Evolutionary conservation across 2,329 filamentous ascomycete species (phyloP).

Genomic region (Fusarium bactridioides): DNA sequence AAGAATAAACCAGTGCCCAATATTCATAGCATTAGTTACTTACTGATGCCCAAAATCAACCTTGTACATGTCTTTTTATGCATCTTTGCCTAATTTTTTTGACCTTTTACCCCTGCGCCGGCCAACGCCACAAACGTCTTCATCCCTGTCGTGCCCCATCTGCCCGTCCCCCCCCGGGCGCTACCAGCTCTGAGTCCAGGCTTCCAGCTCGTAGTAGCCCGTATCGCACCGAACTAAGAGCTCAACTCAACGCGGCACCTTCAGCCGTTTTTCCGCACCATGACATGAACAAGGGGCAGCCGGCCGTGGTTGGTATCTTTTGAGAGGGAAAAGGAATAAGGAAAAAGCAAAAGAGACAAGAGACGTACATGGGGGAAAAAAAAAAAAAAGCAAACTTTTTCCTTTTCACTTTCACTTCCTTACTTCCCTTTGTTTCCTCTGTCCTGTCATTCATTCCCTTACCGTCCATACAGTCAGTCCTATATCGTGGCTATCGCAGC

Average conservation of each 20-base stretch:
- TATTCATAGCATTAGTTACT: not conserved
- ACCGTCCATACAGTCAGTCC: not conserved
- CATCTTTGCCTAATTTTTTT: slow-evolving; percentile 6
- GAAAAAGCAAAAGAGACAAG: not conserved
- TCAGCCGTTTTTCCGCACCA: slow-evolving; percentile 26
- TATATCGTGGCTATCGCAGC: not conserved
- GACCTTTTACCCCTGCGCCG: slow-evolving; percentile 18
- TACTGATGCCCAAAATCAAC: not conserved
- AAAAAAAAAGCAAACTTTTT: slow-evolving; percentile 8
- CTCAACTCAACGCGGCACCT: slow-evolving; percentile 33
- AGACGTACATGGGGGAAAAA: not conserved
- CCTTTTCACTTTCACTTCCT: slow-evolving; percentile 3
- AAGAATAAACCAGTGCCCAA: not conserved
- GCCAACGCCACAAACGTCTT: slow-evolving; percentile 28
- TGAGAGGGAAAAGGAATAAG: not conserved
- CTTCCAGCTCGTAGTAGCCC: slow-evolving; percentile 5
- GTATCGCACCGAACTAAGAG: slow-evolving; percentile 5
- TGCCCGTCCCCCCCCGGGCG: not conserved
- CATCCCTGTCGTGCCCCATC: slow-evolving; percentile 7
- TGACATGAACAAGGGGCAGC: slow-evolving; percentile 11
- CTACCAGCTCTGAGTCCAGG: slow-evolving; percentile 9
- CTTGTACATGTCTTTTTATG: slow-evolving; percentile 7
- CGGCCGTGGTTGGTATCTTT: slow-evolving; percentile 1
- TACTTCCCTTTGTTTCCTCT: slow-evolving; percentile 8
- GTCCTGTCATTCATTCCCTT: slow-evolving; percentile 14